These are phyloP conservation scores for Russula ochroleuca DNA, from an alignment of 768 basidiomycete species.

Conservation along the genomic window DNA sequence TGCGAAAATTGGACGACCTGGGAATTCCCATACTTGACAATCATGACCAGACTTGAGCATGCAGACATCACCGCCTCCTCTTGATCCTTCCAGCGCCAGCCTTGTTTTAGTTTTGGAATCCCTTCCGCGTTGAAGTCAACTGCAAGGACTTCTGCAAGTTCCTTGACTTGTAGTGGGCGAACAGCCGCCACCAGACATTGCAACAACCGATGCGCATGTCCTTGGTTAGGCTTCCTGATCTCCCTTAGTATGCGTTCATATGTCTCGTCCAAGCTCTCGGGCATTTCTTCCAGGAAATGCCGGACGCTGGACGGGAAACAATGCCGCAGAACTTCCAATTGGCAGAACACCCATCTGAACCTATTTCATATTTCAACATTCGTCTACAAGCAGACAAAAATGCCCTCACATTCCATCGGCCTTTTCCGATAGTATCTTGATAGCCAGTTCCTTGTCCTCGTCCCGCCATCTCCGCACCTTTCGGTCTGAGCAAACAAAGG, in stretches of 20 bases:
- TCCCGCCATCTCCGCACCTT: background rate
- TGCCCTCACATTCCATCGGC: background rate
- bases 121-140: background rate
- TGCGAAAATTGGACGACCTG: background rate
- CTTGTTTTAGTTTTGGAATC: background rate
- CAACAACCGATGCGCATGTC: constrained; percentile 1
- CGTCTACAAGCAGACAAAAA: too few relatives aligned
- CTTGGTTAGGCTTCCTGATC: background rate
- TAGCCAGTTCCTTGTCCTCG: background rate
- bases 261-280: background rate
- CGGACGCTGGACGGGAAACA: background rate
- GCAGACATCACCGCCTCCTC: background rate
- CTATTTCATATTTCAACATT: background rate
- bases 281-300: background rate
- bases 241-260: constrained; percentile 2
- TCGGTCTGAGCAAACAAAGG: background rate
- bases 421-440: background rate
- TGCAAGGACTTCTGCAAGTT: constrained; percentile 1
- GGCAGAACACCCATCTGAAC: background rate
- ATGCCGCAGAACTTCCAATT: background rate
- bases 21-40: background rate
- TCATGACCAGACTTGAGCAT: background rate
- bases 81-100: background rate
- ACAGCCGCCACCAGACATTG: background rate
- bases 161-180: constrained; percentile 8